phyloP scores from a whole-genome alignment of 2,329 filamentous ascomycete genomes.

The Verticillium isaacii region DNA sequence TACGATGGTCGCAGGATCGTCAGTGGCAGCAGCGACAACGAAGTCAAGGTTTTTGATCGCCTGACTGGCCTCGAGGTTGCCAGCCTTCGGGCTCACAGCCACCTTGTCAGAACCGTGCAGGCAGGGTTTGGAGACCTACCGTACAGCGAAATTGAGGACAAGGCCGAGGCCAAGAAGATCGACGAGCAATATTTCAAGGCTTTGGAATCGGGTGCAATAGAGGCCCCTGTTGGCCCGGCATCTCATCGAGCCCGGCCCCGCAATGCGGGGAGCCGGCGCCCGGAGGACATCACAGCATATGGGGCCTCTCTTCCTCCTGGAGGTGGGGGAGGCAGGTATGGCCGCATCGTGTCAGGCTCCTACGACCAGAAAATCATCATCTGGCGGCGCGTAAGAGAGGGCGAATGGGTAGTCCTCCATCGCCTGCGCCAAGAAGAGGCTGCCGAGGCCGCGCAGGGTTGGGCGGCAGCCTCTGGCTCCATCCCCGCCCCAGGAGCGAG shows the following conservation, averaged over 20 bases:
- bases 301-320: slow-evolving; percentile 87
- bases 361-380: slow-evolving; percentile 96
- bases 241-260: slow-evolving; percentile 31
- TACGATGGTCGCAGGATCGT: slow-evolving; percentile 92
- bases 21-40: slow-evolving; percentile 92
- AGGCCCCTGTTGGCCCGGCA: slow-evolving; percentile 20
- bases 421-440: slow-evolving; percentile 72
- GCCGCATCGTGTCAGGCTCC: slow-evolving; percentile 92
- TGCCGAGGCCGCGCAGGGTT: slow-evolving; percentile 39
- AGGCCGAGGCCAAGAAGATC: slow-evolving; percentile 64
- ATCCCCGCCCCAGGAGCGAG: slow-evolving; percentile 4
- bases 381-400: slow-evolving; percentile 82
- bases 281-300: slow-evolving; percentile 71
- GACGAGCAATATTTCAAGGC: slow-evolving; percentile 69
- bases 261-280: slow-evolving; percentile 71
- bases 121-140: slow-evolving; percentile 89
- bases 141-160: slow-evolving; percentile 71
- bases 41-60: slow-evolving; percentile 91
- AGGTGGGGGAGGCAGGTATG: slow-evolving; percentile 83
- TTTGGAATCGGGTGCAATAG: slow-evolving; percentile 44
- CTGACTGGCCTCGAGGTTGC: slow-evolving; percentile 84
- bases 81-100: slow-evolving; percentile 74
- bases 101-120: slow-evolving; percentile 89
- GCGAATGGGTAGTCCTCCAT: slow-evolving; percentile 77
- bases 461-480: neutral